Evolutionary conservation across 345 rosid genomes (phyloP).

Genomic region (Microthlaspi erraticum): DNA sequence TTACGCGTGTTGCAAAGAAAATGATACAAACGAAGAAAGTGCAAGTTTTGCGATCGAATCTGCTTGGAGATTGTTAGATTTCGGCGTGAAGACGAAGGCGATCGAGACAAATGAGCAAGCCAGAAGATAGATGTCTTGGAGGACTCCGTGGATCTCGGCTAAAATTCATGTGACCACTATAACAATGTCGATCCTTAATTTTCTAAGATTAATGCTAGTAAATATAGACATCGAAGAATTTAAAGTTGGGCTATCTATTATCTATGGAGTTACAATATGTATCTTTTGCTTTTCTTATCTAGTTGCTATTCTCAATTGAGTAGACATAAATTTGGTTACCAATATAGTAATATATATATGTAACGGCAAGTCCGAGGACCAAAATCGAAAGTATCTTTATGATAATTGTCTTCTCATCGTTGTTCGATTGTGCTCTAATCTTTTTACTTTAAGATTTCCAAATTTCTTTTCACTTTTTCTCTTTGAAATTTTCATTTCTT

Average conservation of each 20-base stretch:
- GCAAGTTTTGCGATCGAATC: too few relatives aligned
- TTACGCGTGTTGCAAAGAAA: too few relatives aligned
- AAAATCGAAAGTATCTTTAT: conserved; percentile 40
- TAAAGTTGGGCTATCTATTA: not conserved
- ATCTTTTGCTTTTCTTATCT: not conserved
- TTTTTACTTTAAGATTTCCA: conserved; percentile 27
- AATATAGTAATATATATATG: not conserved
- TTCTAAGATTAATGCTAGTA: not conserved
- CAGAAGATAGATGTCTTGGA: too few relatives aligned
- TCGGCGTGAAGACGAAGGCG: too few relatives aligned
- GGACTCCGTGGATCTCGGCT: too few relatives aligned
- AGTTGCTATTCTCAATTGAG: conserved; percentile 11
- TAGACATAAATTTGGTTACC: not conserved
- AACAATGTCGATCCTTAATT: not conserved
- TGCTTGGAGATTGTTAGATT: too few relatives aligned
- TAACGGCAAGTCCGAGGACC: conserved; percentile 34
- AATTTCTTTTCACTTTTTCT: conserved; percentile 16
- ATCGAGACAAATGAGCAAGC: too few relatives aligned
- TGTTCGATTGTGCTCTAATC: conserved; percentile 40
- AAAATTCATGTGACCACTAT: too few relatives aligned
- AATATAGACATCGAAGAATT: not conserved
- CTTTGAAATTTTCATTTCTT: conserved; percentile 34
- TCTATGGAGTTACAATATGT: not conserved
- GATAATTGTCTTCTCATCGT: conserved; percentile 45
- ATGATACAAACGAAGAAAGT: too few relatives aligned